These are phyloP conservation scores for Scedosporium apiospermum DNA, from an alignment of 2,329 filamentous ascomycete genomes.

Conservation along the genomic window DNA sequence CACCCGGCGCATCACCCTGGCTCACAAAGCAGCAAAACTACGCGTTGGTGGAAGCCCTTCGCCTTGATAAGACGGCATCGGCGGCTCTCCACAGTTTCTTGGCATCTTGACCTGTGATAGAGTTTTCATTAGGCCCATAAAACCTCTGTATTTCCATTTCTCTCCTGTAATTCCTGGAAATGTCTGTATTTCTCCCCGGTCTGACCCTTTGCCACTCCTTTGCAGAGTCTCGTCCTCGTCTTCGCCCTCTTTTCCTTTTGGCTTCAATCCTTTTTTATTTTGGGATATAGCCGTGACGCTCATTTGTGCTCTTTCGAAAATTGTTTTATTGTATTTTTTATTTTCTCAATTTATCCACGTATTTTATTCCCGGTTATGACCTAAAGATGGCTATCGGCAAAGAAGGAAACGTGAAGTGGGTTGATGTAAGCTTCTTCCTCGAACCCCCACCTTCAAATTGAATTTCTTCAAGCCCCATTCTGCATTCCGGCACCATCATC, in stretches of 20 bases:
- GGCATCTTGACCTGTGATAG: no score
- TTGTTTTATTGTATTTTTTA: neutral
- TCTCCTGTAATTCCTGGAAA: neutral
- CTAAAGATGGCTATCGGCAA: conserved; percentile 30
- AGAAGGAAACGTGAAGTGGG: conserved; percentile 48
- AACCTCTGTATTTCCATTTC: neutral
- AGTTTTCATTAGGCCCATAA: no score
- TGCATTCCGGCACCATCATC: neutral
- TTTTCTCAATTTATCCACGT: neutral
- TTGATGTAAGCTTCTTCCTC: conserved; percentile 38
- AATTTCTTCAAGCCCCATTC: neutral
- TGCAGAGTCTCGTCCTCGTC: neutral
- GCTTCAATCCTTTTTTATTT: neutral
- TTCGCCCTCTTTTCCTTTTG: neutral
- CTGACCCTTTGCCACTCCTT: neutral
- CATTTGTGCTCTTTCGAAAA: neutral
- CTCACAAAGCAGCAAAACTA: no score
- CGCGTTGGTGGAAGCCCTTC: no score
- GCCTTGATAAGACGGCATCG: no score
- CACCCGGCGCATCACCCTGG: neutral
- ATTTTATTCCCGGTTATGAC: neutral
- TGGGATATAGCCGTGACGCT: neutral
- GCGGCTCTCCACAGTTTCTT: no score
- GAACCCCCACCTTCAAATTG: conserved; percentile 1
- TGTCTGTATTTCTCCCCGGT: neutral